phyloP scores from a whole-genome alignment of 192 early-diverging fungal species.

The Coemansia sp. region DNA sequence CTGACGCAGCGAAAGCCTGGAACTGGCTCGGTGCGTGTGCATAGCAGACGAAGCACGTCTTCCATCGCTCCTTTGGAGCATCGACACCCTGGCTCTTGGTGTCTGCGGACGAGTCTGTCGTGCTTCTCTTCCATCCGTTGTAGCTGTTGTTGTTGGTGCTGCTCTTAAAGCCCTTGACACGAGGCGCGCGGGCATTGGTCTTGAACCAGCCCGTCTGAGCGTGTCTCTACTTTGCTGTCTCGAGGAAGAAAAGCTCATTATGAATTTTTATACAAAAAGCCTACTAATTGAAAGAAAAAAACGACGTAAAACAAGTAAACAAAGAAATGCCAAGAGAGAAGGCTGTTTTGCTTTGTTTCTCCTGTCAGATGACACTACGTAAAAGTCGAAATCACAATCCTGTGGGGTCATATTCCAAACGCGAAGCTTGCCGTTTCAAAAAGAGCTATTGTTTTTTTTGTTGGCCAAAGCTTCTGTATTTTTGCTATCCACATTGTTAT shows the following conservation, averaged over 20 bases:
- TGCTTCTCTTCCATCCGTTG: neutral
- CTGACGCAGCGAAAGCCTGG: neutral
- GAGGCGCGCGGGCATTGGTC: neutral
- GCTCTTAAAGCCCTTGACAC: slow-evolving; percentile 11
- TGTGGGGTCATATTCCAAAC: neutral
- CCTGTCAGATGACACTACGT: neutral
- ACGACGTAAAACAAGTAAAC: neutral
- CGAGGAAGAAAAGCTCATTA: neutral
- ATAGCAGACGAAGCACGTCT: neutral
- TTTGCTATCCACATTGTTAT: neutral
- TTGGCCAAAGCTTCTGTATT: neutral
- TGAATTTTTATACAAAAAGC: slow-evolving; percentile 3
- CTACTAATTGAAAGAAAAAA: no score
- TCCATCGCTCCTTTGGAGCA: neutral
- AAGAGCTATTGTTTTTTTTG: neutral
- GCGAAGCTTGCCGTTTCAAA: neutral
- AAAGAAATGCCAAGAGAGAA: neutral
- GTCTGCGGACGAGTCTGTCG: neutral
- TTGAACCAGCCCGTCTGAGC: neutral
- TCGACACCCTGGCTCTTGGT: neutral
- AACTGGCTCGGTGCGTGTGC: neutral
- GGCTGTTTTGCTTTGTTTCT: neutral
- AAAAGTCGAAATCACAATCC: neutral
- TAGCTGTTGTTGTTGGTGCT: slow-evolving; percentile 5
- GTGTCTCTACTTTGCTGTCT: slow-evolving; percentile 2